A percentile compares a stretch with the other conserved stretches of the same genome.
Evolutionary conservation across 495 filamentous ascomycete genomes (phyloP).

Genomic region (Aspergillus homomorphus): DNA sequence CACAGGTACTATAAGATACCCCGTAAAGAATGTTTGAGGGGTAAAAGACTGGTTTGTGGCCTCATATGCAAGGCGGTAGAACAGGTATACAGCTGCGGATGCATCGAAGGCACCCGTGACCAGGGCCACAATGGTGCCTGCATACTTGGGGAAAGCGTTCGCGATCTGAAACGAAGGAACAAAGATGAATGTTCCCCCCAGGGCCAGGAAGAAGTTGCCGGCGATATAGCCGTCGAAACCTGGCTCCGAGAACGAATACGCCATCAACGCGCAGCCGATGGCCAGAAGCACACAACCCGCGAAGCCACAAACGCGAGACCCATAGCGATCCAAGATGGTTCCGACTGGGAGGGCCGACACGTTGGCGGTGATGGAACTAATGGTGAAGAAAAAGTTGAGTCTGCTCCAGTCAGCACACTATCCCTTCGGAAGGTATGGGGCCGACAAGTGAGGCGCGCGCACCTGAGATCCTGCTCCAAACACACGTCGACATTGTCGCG

Average conservation of each 20-base stretch:
- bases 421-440: neutral
- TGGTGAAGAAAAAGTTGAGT: conserved; percentile 68
- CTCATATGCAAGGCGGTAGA: conserved; percentile 61
- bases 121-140: conserved; percentile 63
- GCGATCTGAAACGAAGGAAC: conserved; percentile 69
- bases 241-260: conserved; percentile 51
- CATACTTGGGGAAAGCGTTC: conserved; percentile 65
- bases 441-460: conserved; percentile 3
- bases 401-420: conserved; percentile 20
- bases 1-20: conserved; percentile 57
- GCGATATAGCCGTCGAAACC: conserved; percentile 60
- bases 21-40: conserved; percentile 62
- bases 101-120: conserved; percentile 73
- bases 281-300: conserved; percentile 53
- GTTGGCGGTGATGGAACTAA: conserved; percentile 66
- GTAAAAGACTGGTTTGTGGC: conserved; percentile 46
- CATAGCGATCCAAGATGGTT: conserved; percentile 60
- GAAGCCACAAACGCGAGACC: conserved; percentile 58
- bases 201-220: conserved; percentile 61
- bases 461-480: conserved; percentile 64
- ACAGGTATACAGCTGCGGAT: conserved; percentile 63
- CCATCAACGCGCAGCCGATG: conserved; percentile 55
- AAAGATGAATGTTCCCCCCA: conserved; percentile 68
- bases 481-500: conserved; percentile 51
- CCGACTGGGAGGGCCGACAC: conserved; percentile 66